These are phyloP conservation scores for Drechslera avenae DNA, from an alignment of 2,329 filamentous ascomycete species.

Conservation along the genomic window DNA sequence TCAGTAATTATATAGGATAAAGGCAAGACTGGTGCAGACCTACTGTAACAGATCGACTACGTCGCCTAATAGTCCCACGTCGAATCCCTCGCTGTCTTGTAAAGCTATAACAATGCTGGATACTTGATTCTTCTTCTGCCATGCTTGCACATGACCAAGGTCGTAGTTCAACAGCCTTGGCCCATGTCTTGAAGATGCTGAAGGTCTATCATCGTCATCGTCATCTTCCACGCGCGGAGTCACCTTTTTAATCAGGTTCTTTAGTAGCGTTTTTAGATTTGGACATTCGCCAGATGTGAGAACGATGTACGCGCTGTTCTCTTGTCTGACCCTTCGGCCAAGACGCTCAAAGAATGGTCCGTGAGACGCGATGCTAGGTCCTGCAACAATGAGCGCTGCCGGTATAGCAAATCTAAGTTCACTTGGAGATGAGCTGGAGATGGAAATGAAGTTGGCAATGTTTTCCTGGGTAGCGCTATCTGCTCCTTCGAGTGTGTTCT, in stretches of 20 bases:
- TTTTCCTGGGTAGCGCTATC: constrained; percentile 48
- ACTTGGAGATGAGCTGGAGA: constrained; percentile 25
- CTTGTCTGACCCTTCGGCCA: constrained; percentile 51
- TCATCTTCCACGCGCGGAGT: constrained; percentile 64
- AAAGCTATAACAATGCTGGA: constrained; percentile 72
- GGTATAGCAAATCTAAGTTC: constrained; percentile 60
- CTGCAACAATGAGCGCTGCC: constrained; percentile 74
- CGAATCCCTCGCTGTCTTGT: constrained; percentile 83
- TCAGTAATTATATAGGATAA: constrained; percentile 29
- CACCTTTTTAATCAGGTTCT: constrained; percentile 72
- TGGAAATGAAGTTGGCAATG: constrained; percentile 48
- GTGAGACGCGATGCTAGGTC: constrained; percentile 78
- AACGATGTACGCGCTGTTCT: constrained; percentile 64
- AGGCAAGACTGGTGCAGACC: constrained; percentile 24
- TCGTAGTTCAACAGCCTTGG: constrained; percentile 78
- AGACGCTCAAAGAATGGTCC: constrained; percentile 75
- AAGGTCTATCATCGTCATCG: constrained; percentile 49
- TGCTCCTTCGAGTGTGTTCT: constrained; percentile 48
- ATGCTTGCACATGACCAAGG: constrained; percentile 70
- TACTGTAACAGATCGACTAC: constrained; percentile 72
- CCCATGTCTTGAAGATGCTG: constrained; percentile 52
- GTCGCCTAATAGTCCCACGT: constrained; percentile 72
- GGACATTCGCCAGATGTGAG: constrained; percentile 73
- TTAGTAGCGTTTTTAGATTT: constrained; percentile 74
- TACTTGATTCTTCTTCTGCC: constrained; percentile 59